phyloP scores from a whole-genome alignment of 495 filamentous ascomycete species.

The Tuber aestivum region DNA sequence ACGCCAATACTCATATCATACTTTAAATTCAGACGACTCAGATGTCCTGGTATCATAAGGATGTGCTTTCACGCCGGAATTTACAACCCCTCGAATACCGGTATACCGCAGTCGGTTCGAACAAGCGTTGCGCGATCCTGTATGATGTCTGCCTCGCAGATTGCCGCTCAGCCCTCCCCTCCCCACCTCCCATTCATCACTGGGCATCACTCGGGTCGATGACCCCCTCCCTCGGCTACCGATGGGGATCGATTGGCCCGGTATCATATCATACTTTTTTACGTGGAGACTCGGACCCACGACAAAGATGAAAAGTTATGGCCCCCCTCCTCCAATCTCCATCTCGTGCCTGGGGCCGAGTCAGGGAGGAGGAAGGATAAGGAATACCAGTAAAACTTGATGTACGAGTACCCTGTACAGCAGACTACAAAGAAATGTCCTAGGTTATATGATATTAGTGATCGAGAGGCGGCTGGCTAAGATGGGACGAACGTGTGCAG shows the following conservation, averaged over 20 bases:
- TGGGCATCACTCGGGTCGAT: neutral
- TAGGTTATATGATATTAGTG: neutral
- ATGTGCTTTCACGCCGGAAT: neutral
- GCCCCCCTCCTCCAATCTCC: neutral
- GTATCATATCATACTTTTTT: too few species aligned
- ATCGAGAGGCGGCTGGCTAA: neutral
- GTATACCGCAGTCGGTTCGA: neutral
- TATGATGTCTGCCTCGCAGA: neutral
- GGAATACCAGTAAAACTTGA: neutral
- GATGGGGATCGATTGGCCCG: neutral
- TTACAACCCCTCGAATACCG: neutral
- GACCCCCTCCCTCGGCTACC: too few species aligned
- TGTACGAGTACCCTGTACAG: too few species aligned
- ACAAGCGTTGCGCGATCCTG: neutral
- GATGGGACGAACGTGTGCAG: neutral
- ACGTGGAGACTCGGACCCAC: neutral
- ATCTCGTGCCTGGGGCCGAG: neutral
- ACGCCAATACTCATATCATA: neutral
- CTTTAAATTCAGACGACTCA: too few species aligned
- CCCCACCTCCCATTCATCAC: neutral
- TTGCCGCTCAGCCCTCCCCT: neutral
- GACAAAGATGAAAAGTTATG: neutral
- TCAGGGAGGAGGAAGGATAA: neutral
- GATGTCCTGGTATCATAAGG: too few species aligned
- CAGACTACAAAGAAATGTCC: neutral